A percentile compares a stretch with the other conserved stretches of the same genome.
phyloP scores from a whole-genome alignment of 106 monocot genomes.

The Dendrobium nobile region DNA sequence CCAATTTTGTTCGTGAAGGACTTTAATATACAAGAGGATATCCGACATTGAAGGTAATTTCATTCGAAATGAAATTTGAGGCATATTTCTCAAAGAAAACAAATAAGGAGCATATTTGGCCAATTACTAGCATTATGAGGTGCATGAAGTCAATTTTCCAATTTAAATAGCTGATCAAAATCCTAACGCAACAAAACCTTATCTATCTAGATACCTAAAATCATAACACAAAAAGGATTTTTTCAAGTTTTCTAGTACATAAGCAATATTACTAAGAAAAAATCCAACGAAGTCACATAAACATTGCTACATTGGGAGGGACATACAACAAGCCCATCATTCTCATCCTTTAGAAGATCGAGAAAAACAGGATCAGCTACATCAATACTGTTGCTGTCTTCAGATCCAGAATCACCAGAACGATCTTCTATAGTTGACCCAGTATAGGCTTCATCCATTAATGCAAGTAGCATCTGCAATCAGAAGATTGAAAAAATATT shows the following conservation, averaged over 20 bases:
- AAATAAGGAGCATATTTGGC: too few species aligned
- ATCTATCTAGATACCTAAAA: not conserved
- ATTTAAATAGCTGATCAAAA: not conserved
- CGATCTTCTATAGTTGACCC: conserved; percentile 84
- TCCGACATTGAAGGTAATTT: too few species aligned
- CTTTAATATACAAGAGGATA: too few species aligned
- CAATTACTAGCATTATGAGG: too few species aligned
- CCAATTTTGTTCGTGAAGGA: too few species aligned
- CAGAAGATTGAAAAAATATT: not conserved
- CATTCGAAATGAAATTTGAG: too few species aligned
- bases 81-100: too few species aligned
- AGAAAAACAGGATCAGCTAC: conserved; percentile 80
- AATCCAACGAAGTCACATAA: not conserved
- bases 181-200: not conserved
- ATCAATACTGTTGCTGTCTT: conserved; percentile 67
- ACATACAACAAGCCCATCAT: conserved; percentile 94
- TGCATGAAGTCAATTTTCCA: too few species aligned
- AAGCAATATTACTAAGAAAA: not conserved
- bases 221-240: not conserved
- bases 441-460: conserved; percentile 99
- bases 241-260: not conserved
- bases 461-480: conserved; percentile 88
- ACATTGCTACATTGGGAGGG: not conserved
- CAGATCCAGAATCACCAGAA: conserved; percentile 63
- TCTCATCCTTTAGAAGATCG: conserved; percentile 96